These are phyloP conservation scores for Carallia brachiata DNA, from an alignment of 345 rosid species.

Conservation along the genomic window DNA sequence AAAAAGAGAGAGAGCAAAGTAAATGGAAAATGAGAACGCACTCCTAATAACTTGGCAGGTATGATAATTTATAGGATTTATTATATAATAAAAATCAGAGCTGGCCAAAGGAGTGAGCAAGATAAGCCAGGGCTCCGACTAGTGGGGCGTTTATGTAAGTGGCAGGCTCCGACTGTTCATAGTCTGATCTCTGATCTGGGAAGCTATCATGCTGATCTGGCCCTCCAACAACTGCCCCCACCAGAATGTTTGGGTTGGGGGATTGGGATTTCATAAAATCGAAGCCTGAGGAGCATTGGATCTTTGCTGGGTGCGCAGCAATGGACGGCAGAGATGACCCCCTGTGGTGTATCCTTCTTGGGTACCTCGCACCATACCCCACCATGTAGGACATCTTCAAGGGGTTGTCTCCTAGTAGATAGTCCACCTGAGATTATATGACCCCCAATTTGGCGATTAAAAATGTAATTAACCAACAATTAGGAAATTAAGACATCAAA, in stretches of 20 bases:
- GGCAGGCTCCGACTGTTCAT: conserved; percentile 30
- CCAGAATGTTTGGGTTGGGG: conserved; percentile 28
- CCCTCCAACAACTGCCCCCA: conserved; percentile 30
- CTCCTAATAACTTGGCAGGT: background rate
- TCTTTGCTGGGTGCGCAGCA: conserved; percentile 21
- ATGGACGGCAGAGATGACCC: conserved; percentile 27
- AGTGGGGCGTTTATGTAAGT: conserved; percentile 31
- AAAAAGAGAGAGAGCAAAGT: background rate
- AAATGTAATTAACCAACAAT: background rate
- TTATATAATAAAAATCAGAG: conserved; percentile 27
- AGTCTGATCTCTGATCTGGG: conserved; percentile 31
- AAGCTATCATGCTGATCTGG: conserved; percentile 25
- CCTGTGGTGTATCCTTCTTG: conserved; percentile 31
- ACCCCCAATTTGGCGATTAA: background rate
- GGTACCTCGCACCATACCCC: conserved; percentile 29
- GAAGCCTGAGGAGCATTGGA: conserved; percentile 26
- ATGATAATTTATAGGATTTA: no score
- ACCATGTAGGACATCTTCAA: conserved; percentile 32
- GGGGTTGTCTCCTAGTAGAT: conserved; percentile 31
- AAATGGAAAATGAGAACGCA: background rate
- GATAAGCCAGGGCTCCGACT: conserved; percentile 25
- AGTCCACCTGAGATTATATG: conserved; percentile 20
- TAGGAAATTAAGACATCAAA: background rate
- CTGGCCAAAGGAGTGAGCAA: conserved; percentile 85
- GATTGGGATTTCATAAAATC: conserved; percentile 18